These are phyloP conservation scores for Ophiocordyceps unilateralis DNA, from an alignment of 2,329 filamentous ascomycete genomes.

Conservation along the genomic window DNA sequence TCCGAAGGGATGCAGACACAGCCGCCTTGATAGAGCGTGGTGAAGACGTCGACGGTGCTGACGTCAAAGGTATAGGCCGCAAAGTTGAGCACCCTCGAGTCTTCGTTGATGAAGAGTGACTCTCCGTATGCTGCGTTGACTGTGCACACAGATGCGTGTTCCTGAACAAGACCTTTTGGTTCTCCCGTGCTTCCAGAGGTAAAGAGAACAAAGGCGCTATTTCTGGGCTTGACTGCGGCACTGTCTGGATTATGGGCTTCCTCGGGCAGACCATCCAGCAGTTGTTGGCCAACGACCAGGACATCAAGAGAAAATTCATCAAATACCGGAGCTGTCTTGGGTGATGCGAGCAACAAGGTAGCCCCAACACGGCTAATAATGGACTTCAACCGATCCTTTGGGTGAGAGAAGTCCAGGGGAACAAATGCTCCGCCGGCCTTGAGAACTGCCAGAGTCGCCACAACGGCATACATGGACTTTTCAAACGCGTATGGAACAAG, in stretches of 20 bases:
- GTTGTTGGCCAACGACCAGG: not conserved
- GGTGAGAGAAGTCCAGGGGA: conserved; percentile 2
- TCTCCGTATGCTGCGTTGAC: conserved; percentile 1
- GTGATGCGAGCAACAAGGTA: not conserved
- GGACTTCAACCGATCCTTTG: conserved; percentile 1
- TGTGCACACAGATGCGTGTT: conserved; percentile 3
- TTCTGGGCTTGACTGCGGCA: conserved; percentile 1
- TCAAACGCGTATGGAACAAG: conserved; percentile 3
- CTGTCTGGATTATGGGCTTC: conserved; percentile 1
- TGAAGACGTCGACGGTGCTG: conserved; percentile 5
- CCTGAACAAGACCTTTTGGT: conserved; percentile 23
- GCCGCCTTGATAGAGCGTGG: conserved; percentile 5
- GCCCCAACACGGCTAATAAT: conserved; percentile 3
- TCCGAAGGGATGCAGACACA: conserved; percentile 7
- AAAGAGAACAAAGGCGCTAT: conserved; percentile 14
- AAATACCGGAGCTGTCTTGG: not conserved
- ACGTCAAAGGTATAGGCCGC: conserved; percentile 7
- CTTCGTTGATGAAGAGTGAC: conserved; percentile 1
- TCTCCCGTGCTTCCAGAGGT: conserved; percentile 39
- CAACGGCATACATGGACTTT: conserved; percentile 3
- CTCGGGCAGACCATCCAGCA: conserved; percentile 1
- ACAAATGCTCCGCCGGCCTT: conserved; percentile 5
- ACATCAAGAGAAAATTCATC: not conserved
- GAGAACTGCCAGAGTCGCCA: conserved; percentile 3
- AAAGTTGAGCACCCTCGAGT: conserved; percentile 6